A percentile compares a stretch with the other conserved stretches of the same genome.
Conservation (phyloP, 2,329 filamentous ascomycete genomes). For the Nemania abortiva region DNA sequence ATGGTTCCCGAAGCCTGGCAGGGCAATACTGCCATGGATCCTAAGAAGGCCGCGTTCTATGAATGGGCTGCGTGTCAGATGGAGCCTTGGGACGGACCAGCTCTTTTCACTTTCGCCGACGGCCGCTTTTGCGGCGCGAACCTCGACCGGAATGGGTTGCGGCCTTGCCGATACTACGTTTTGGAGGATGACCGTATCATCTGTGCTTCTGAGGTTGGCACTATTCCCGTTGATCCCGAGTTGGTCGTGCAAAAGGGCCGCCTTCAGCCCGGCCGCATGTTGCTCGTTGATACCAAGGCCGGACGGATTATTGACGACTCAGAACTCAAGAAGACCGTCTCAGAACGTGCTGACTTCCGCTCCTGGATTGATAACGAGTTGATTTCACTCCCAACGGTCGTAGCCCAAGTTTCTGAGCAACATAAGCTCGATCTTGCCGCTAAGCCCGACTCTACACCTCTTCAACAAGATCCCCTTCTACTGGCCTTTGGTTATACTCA, state of each 20-base stretch:
- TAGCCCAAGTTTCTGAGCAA: slow-evolving; percentile 71
- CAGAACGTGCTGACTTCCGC: slow-evolving; percentile 88
- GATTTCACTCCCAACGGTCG: slow-evolving; percentile 81
- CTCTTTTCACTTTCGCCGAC: slow-evolving; percentile 96
- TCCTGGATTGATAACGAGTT: slow-evolving; percentile 89
- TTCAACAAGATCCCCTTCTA: slow-evolving; percentile 87
- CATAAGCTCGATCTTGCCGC: slow-evolving; percentile 71
- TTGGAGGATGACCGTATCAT: slow-evolving; percentile 97
- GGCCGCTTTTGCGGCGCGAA: slow-evolving; percentile 97
- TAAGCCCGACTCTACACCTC: slow-evolving; percentile 73
- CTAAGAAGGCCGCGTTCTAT: slow-evolving; percentile 96
- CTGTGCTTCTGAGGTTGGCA: slow-evolving; percentile 95
- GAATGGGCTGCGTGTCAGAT: slow-evolving; percentile 99
- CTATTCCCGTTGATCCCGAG: slow-evolving; percentile 91
- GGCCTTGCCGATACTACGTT: slow-evolving; percentile 96
- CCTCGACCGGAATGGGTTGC: slow-evolving; percentile 92
- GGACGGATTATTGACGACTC: slow-evolving; percentile 95
- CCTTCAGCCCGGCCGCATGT: slow-evolving; percentile 93
- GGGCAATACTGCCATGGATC: slow-evolving; percentile 91
- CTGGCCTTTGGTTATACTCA: slow-evolving; percentile 94
- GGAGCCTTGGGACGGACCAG: slow-evolving; percentile 98
- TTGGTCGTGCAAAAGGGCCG: slow-evolving; percentile 91
- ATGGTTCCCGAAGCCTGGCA: slow-evolving; percentile 99
- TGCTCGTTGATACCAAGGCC: slow-evolving; percentile 88
- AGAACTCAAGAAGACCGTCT: slow-evolving; percentile 89